Percentiles rank a stretch among this genome's conserved stretches.
These are phyloP conservation scores for Hymenoscyphus salicellus DNA, from an alignment of 2,329 filamentous ascomycete species.

Conservation along the genomic window DNA sequence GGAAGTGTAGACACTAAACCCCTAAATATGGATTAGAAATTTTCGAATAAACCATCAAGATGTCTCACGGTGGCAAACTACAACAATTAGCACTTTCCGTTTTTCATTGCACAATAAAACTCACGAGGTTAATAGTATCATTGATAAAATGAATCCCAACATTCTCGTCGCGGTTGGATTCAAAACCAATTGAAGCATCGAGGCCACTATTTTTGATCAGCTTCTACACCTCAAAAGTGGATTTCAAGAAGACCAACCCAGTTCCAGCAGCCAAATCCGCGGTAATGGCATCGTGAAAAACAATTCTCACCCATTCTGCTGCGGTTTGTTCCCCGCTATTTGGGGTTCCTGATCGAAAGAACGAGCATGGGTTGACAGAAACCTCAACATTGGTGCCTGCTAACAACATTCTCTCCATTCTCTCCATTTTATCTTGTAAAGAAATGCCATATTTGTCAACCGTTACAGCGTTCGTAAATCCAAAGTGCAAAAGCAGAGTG, in stretches of 20 bases:
- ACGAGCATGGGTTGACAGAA: slow-evolving; percentile 17
- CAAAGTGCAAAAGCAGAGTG: slow-evolving; percentile 11
- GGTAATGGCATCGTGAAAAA: slow-evolving; percentile 24
- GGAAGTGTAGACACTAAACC: slow-evolving; percentile 9
- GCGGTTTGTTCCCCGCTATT: slow-evolving; percentile 19
- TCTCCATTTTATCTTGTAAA: slow-evolving; percentile 18
- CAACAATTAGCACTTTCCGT: neutral
- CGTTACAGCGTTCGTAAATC: slow-evolving; percentile 6
- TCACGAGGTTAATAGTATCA: slow-evolving; percentile 11
- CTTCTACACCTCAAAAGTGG: neutral
- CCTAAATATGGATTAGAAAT: slow-evolving; percentile 5
- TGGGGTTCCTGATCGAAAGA: slow-evolving; percentile 15
- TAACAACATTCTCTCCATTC: slow-evolving; percentile 17
- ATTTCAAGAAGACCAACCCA: slow-evolving; percentile 14
- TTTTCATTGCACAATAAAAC: neutral
- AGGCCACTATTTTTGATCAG: slow-evolving; percentile 18
- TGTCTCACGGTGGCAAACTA: neutral
- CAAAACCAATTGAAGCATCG: slow-evolving; percentile 25
- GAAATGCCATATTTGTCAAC: slow-evolving; percentile 19
- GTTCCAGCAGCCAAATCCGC: slow-evolving; percentile 15
- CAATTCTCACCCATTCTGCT: slow-evolving; percentile 25
- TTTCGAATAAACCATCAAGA: neutral
- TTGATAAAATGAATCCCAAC: slow-evolving; percentile 14
- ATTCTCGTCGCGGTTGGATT: slow-evolving; percentile 21
- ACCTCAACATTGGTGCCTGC: slow-evolving; percentile 15